phyloP scores from a whole-genome alignment of 108 stramenopile species.

The Pseudonitzschia delicatissima region DNA sequence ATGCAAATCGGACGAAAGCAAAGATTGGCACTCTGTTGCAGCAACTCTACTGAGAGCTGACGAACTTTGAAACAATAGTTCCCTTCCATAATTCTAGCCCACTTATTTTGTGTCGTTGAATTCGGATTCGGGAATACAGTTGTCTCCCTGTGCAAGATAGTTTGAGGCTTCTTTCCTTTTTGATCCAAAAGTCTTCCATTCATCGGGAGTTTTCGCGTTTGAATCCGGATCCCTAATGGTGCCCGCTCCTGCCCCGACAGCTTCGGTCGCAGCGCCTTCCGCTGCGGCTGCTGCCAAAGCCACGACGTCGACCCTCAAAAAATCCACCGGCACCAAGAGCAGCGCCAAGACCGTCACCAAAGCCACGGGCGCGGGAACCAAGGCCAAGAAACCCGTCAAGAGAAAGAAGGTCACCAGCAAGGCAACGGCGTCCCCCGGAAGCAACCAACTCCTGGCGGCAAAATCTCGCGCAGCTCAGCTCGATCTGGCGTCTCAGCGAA shows the following conservation, averaged over 20 bases:
- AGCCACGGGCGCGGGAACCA: conserved; percentile 42
- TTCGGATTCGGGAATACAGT: no score
- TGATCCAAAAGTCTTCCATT: no score
- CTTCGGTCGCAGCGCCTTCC: background rate
- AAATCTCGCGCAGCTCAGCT: conserved; percentile 35
- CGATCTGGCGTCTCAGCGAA: conserved; percentile 38
- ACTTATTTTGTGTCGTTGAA: no score
- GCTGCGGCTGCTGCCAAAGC: background rate
- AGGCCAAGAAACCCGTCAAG: conserved; percentile 26
- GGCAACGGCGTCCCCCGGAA: conserved; percentile 5
- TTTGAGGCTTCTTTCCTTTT: no score
- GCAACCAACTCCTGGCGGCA: conserved; percentile 16
- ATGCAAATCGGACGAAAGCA: no score
- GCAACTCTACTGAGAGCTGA: no score
- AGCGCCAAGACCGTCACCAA: conserved; percentile 36
- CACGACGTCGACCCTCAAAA: background rate
- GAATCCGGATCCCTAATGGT: no score
- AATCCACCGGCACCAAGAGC: conserved; percentile 26
- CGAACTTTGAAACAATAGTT: no score
- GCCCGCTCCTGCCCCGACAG: conserved; percentile 2
- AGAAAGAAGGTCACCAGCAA: conserved; percentile 19
- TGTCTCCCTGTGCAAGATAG: no score
- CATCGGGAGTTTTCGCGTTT: no score
- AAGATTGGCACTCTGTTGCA: no score
- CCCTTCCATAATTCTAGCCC: no score